Evolutionary conservation across 495 filamentous ascomycete species (phyloP).

Genomic region (Penicillium canescens): DNA sequence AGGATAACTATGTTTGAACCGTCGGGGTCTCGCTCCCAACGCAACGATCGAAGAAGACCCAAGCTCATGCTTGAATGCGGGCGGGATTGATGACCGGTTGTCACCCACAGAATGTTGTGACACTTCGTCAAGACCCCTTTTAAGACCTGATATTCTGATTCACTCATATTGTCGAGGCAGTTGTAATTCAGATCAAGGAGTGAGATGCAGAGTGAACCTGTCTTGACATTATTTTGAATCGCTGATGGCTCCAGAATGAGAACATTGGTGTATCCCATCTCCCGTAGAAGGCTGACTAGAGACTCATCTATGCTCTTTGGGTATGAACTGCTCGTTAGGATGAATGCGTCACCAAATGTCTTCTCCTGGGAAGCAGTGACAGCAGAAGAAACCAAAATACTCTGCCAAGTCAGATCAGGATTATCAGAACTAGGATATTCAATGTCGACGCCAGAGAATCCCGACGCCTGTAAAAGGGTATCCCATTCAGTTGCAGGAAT

Average conservation of each 20-base stretch:
- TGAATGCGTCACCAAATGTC: neutral
- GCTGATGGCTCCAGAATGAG: neutral
- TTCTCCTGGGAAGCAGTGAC: neutral
- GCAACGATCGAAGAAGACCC: conserved; percentile 26
- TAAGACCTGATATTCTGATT: conserved; percentile 6
- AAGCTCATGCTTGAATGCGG: conserved; percentile 18
- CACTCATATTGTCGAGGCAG: conserved; percentile 2
- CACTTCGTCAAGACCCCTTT: conserved; percentile 24
- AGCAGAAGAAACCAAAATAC: conserved; percentile 29
- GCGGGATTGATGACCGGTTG: neutral
- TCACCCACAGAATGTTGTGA: conserved; percentile 40
- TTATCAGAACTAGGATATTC: conserved; percentile 30
- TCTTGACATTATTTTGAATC: neutral
- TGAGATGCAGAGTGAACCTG: conserved; percentile 12
- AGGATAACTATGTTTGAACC: conserved; percentile 25
- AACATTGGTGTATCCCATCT: neutral
- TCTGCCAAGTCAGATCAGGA: conserved; percentile 25
- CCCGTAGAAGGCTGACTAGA: neutral
- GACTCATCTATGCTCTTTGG: neutral
- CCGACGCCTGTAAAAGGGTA: conserved; percentile 15
- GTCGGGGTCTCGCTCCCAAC: conserved; percentile 30
- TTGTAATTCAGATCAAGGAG: conserved; percentile 16
- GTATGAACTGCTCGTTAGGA: conserved; percentile 5
- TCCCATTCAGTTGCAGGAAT: conserved; percentile 24
- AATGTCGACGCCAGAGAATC: conserved; percentile 29